Evolutionary conservation across 1,284 basidiomycete genomes (phyloP).

Genomic region (Mycosarcoma maydis): DNA sequence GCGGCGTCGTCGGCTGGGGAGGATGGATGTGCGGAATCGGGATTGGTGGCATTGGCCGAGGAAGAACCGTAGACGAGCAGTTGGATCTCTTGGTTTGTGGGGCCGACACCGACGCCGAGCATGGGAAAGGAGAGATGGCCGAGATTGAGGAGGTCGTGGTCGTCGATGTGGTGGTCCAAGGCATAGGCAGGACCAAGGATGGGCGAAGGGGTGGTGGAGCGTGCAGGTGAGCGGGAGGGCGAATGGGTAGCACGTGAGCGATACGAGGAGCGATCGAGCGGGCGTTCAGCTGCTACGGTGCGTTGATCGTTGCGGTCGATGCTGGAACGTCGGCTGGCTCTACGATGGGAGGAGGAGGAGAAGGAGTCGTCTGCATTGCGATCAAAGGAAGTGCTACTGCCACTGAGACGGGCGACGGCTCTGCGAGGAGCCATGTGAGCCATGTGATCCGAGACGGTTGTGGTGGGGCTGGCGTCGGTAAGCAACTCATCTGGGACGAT

Average conservation of each 20-base stretch:
- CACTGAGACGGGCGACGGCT: slow-evolving; percentile 39
- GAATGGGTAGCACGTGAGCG: slow-evolving; percentile 37
- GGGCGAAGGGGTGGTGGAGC: slow-evolving; percentile 61
- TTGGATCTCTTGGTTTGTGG: slow-evolving; percentile 57
- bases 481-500: slow-evolving; percentile 20
- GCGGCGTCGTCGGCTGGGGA: slow-evolving; percentile 23
- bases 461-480: slow-evolving; percentile 37
- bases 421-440: slow-evolving; percentile 34
- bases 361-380: slow-evolving; percentile 28
- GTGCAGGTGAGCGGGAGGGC: slow-evolving; percentile 20
- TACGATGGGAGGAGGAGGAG: slow-evolving; percentile 34
- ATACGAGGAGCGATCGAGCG: slow-evolving; percentile 23
- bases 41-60: slow-evolving; percentile 9
- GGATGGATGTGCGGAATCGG: slow-evolving; percentile 6
- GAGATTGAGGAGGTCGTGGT: slow-evolving; percentile 27
- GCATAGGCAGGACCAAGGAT: slow-evolving; percentile 52
- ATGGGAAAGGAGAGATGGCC: slow-evolving; percentile 60
- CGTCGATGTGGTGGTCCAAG: slow-evolving; percentile 14
- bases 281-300: slow-evolving; percentile 33
- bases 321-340: slow-evolving; percentile 39
- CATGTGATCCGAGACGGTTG: slow-evolving; percentile 45
- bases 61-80: slow-evolving; percentile 53
- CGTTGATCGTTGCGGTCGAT: slow-evolving; percentile 43
- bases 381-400: slow-evolving; percentile 38
- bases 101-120: slow-evolving; percentile 54